Evolutionary conservation across 2,329 filamentous ascomycete species (phyloP), one percentile per base, ranked within the genome.

Genomic region (Diaporthe amygdali): DNA sequence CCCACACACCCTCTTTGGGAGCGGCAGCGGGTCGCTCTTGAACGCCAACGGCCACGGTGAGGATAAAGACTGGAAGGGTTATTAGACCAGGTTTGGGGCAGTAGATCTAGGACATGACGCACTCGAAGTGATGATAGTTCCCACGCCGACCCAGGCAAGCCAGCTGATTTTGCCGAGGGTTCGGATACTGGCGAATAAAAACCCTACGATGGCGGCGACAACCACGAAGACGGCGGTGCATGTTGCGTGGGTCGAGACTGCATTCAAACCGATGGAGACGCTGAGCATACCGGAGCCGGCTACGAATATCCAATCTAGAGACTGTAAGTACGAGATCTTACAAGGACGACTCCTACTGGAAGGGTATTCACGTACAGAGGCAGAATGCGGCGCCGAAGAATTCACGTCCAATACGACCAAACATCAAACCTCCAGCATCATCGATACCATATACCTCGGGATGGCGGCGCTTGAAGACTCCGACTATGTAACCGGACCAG

Each of bases 21-120:
- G 89, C 89, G 1, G 87, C 85, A 1, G 88, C 88, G 12, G 88
- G 88, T 4, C 88, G 82, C 72, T 87, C 84, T 22, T 81, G 82
- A 2, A 82, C 83, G 0, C 87, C 89, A 3, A 73, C 67, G 34
- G 72, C 73, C 5, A 76, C 49, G 7, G 70, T 66, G n/a, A 76
- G 70, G 47, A 74, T 73, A 83, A 52, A 88, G 3, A 88, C 79
- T 47, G 86, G 79, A 7, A 20, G 12, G 5, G 5, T 22, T 17
- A 41, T 63, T 27, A 63, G 56, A 7, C 15, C n/a, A 34, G 15
- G 3, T 61, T 17, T 9, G 4, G 22, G 9, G 15, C 9, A 14
- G 32, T 12, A 15, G 9, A 17, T 2, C 14, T 10, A 27, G 54
- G 37, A 20, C 4, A 15, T 10, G 22, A 47, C 56, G 17, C 10